Conservation (phyloP, 2,329 filamentous ascomycete species). For the Nothomitra cinnamomea region DNA sequence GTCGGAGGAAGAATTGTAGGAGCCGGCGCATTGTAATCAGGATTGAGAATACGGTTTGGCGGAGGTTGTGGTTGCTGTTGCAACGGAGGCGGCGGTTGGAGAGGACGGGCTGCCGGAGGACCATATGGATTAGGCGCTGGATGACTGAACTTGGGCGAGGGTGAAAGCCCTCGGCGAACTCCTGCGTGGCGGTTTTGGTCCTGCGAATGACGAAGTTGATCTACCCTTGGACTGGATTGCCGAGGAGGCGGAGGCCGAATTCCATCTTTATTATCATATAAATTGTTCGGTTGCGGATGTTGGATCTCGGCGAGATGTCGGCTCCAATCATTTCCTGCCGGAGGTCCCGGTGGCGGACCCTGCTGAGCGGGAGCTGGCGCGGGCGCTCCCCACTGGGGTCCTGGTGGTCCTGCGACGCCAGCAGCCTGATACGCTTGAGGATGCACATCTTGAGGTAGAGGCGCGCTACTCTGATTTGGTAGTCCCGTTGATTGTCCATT, state of each 20-base stretch:
- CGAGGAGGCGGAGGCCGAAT: slow-evolving; percentile 51
- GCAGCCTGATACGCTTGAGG: slow-evolving; percentile 81
- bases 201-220: slow-evolving; percentile 51
- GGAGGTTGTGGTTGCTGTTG: slow-evolving; percentile 29
- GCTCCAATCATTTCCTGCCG: slow-evolving; percentile 42
- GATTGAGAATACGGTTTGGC: slow-evolving; percentile 25
- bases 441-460: slow-evolving; percentile 91
- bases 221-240: slow-evolving; percentile 60
- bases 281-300: slow-evolving; percentile 49
- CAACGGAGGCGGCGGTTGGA: slow-evolving; percentile 32
- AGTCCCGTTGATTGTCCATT: slow-evolving; percentile 55
- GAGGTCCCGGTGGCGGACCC: slow-evolving; percentile 45
- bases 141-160: slow-evolving; percentile 41
- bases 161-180: slow-evolving; percentile 35
- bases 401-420: slow-evolving; percentile 66
- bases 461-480: slow-evolving; percentile 53
- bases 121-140: slow-evolving; percentile 34
- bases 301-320: slow-evolving; percentile 64
- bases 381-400: slow-evolving; percentile 78
- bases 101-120: slow-evolving; percentile 33
- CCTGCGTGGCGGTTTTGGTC: slow-evolving; percentile 43
- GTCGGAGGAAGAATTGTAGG: slow-evolving; percentile 29
- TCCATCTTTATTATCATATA: slow-evolving; percentile 63
- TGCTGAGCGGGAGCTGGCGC: slow-evolving; percentile 36
- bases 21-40: slow-evolving; percentile 27